Base-by-base conservation (phyloP, 495 filamentous ascomycete species). In the Aspergillus mulundensis region DNA sequence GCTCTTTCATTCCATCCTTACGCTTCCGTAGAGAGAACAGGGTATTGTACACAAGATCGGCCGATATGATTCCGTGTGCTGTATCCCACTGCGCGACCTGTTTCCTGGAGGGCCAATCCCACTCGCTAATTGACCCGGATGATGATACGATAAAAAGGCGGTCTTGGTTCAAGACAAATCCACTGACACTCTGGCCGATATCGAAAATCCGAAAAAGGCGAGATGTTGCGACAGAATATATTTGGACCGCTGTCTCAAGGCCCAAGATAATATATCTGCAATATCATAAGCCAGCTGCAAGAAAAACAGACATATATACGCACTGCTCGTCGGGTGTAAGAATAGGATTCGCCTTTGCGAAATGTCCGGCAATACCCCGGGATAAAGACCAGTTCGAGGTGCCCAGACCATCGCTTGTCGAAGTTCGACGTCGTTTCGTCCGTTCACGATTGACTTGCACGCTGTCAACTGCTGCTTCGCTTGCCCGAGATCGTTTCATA, bases 301-400 rank as follows among this genome's bases (percentile, higher is more conserved):
- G 12, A 4, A 3, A 28, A n/a, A n/a, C n/a, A n/a, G n/a, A n/a
- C n/a, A n/a, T n/a, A n/a, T n/a, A 10, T 45, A 71, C 85, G 62
- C 75, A 95, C 90, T 86, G 83, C 70, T 96, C 91, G 72, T 97
- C 88, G 5, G 62, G 58, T 12, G 89, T 86, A 68, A 96, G 86
- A 20, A 90, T 74, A 0, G 92, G 88, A 59, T 96, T 90, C 51
- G 88, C 72, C 61, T 89, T 76, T 48, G 56, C 70, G 42, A 69
- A 76, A 19, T 61, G 64, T 16, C 71, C 73, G 36, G 66, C 71
- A 12, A 64, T 60, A 6, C 67, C 63, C 16, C 61, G 65, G 24
- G 67, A 69, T 45, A 72, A 66, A 24, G 66, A 69, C 74, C 74
- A 77, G 25, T 4, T 30, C 10, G 28, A 10, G 10, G 28, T 10